phyloP scores from a whole-genome alignment of 1,284 basidiomycete species.

The Marasmius sp. region DNA sequence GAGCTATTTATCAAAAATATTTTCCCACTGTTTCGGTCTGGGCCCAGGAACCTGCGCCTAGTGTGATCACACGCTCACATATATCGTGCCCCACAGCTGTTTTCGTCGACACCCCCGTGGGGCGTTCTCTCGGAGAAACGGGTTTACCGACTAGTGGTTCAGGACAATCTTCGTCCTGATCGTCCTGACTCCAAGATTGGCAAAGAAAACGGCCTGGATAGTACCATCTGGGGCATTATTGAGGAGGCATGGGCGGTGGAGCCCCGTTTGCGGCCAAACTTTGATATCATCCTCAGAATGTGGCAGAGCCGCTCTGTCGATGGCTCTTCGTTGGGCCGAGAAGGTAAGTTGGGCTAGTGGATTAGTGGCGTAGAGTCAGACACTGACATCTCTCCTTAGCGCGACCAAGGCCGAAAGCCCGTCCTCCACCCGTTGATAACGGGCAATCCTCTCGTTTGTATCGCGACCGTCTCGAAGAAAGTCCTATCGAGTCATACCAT shows the following conservation, averaged over 20 bases:
- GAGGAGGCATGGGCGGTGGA: constrained; percentile 25
- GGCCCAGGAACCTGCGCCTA: neutral
- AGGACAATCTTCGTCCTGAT: constrained; percentile 23
- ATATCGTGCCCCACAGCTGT: constrained; percentile 13
- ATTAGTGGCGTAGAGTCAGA: too few relatives aligned
- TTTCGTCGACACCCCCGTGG: constrained; percentile 21
- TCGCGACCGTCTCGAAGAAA: neutral
- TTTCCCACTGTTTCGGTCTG: neutral
- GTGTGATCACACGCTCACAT: too few relatives aligned
- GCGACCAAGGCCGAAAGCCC: neutral
- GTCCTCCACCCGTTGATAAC: neutral
- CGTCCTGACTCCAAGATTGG: constrained; percentile 18
- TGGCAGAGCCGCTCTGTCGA: constrained; percentile 7
- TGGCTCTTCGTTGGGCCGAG: neutral
- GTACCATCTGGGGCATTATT: constrained; percentile 22
- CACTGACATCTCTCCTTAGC: neutral
- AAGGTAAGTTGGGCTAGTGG: too few relatives aligned
- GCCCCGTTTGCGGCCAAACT: constrained; percentile 23
- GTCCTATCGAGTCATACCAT: neutral
- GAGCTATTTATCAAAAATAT: neutral
- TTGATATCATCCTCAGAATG: constrained; percentile 19
- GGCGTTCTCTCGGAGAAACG: constrained; percentile 25
- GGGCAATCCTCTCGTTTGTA: neutral
- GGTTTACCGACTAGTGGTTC: constrained; percentile 23
- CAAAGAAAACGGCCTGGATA: constrained; percentile 14